Percentiles rank a stretch among this genome's conserved stretches.
Evolutionary conservation across 2,329 filamentous ascomycete species (phyloP).

Genomic region (Aspergillus ruber): DNA sequence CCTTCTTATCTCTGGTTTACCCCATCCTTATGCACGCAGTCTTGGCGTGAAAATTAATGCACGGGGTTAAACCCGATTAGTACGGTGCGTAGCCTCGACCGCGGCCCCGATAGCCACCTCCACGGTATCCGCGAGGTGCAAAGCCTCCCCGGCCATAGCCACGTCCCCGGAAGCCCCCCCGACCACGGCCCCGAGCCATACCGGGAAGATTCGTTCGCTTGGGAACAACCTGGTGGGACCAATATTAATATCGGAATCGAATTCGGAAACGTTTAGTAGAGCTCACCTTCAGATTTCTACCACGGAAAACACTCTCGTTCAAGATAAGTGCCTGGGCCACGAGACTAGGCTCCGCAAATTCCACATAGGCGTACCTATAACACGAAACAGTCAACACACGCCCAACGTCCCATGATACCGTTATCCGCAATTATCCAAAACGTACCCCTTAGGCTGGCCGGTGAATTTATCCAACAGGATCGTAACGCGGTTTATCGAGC

Average conservation of each 20-base stretch:
- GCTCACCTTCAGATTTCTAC: conserved; percentile 84
- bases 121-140: conserved; percentile 53
- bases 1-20: too few relatives aligned
- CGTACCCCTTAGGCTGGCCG: conserved; percentile 97
- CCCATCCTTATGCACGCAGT: background rate
- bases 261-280: background rate
- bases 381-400: conserved; percentile 10
- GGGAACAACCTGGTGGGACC: conserved; percentile 60
- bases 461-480: conserved; percentile 98
- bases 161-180: conserved; percentile 48
- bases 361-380: conserved; percentile 91
- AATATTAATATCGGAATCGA: background rate
- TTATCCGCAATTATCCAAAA: conserved; percentile 15
- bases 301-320: conserved; percentile 94
- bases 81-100: conserved; percentile 43
- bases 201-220: conserved; percentile 97
- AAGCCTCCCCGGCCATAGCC: conserved; percentile 43
- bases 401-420: background rate
- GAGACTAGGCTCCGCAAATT: conserved; percentile 89
- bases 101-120: conserved; percentile 46
- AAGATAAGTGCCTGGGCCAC: conserved; percentile 90
- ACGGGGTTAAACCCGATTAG: conserved; percentile 17
- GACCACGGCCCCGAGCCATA: conserved; percentile 68
- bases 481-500: conserved; percentile 95
- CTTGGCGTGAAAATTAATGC: background rate